phyloP scores from a whole-genome alignment of 192 early-diverging fungal genomes.

The Phycomyces blakesleeanus region DNA sequence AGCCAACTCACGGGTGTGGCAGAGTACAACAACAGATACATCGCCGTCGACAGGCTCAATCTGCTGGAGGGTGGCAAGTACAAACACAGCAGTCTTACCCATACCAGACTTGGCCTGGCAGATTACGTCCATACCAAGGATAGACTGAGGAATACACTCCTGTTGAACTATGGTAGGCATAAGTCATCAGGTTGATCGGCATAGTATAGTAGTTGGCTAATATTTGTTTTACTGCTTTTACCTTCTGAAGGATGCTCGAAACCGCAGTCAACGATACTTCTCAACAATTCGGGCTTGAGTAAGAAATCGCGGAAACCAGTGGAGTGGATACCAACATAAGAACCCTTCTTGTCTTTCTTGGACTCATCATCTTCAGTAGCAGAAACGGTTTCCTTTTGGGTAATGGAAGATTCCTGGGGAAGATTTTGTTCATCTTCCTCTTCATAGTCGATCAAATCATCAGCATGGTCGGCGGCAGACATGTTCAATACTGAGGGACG shows the following conservation, averaged over 20 bases:
- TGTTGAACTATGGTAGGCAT: constrained; percentile 74
- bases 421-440: constrained; percentile 83
- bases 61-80: constrained; percentile 92
- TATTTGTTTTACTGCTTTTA: constrained; percentile 22
- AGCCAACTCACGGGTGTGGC: constrained; percentile 97
- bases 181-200: background rate
- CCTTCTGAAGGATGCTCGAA: constrained; percentile 99
- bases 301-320: constrained; percentile 98
- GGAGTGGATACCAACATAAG: constrained; percentile 97
- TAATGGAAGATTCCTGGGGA: constrained; percentile 43
- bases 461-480: constrained; percentile 64
- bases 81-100: constrained; percentile 99
- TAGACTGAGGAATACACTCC: constrained; percentile 96
- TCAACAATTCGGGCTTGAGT: constrained; percentile 91
- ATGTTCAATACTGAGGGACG: constrained; percentile 17
- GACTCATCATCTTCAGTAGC: constrained; percentile 51
- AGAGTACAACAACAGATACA: constrained; percentile 87
- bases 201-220: no score
- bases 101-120: constrained; percentile 98
- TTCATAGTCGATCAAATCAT: constrained; percentile 96
- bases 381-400: constrained; percentile 29
- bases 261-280: constrained; percentile 96
- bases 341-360: constrained; percentile 91
- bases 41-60: constrained; percentile 79
- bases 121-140: constrained; percentile 94